A percentile compares a stretch with the other conserved stretches of the same genome.
phyloP scores from a whole-genome alignment of 179 eudicot species.

The Heliamphora pulchella region DNA sequence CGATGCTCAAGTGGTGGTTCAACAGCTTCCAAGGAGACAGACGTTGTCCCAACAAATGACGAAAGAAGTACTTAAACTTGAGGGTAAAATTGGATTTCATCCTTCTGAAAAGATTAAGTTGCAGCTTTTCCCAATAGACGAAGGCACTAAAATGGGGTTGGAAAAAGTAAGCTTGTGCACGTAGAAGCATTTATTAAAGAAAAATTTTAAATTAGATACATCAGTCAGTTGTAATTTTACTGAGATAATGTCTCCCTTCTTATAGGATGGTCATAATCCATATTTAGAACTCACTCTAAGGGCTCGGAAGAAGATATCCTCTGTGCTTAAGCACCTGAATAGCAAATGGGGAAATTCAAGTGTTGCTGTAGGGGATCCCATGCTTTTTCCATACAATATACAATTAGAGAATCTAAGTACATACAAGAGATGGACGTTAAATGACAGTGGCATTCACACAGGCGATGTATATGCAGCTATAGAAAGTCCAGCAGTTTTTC shows the following conservation, averaged over 20 bases:
- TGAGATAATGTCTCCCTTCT: conserved; percentile 4
- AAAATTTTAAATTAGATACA: neutral
- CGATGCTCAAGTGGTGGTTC: conserved; percentile 18
- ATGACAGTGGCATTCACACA: conserved; percentile 44
- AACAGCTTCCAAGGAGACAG: conserved; percentile 10
- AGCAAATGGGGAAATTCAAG: conserved; percentile 77
- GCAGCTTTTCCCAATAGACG: conserved; percentile 87
- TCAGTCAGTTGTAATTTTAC: conserved; percentile 5
- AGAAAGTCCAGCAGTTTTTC: conserved; percentile 61
- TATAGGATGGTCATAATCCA: conserved; percentile 86
- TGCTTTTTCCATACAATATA: conserved; percentile 58
- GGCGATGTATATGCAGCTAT: conserved; percentile 65
- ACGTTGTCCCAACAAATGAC: conserved; percentile 8
- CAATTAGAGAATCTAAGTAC: conserved; percentile 38
- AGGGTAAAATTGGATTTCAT: conserved; percentile 17
- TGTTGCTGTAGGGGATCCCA: conserved; percentile 57
- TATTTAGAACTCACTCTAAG: conserved; percentile 83
- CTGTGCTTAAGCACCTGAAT: conserved; percentile 79
- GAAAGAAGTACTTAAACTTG: conserved; percentile 8
- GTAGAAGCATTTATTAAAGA: neutral
- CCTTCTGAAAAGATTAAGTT: conserved; percentile 57
- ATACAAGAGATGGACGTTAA: conserved; percentile 59
- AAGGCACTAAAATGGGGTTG: conserved; percentile 51
- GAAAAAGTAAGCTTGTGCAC: conserved; percentile 48
- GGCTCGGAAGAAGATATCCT: conserved; percentile 76